Base-by-base conservation (phyloP, 768 basidiomycete species). In the Collybia mongolica region DNA sequence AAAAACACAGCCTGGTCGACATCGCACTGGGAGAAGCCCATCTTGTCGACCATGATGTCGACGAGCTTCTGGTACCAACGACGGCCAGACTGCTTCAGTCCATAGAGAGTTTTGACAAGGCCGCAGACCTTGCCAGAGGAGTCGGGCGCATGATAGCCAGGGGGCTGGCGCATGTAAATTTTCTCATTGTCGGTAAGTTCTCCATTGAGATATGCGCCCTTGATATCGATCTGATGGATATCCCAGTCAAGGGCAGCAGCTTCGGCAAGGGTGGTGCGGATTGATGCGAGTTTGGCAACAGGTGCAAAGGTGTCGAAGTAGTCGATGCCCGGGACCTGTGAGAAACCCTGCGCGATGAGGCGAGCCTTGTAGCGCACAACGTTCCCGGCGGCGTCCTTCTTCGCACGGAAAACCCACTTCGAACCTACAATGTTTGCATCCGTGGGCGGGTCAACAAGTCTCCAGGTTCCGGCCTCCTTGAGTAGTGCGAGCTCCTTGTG, bases 161-260 rank as follows among this genome's bases (percentile, higher is more conserved):
- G 65, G 1, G 74, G 72, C 42, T 70, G 66, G 8, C 63, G 28
- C 73, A 81, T 77, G 60, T 71, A 80, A 32, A 81, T 73, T 1
- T 53, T 28, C 35, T 70, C 63, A 39, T 59, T 41, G 26, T 2
- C 4, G n/a, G 62, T 62, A 12, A 75, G 64, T 6, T 64, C 56
- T 43, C 60, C 45, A 61, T 62, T 70, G 0, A 77, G 65, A 57
- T 66, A 77, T 0, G 69, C 71, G 0, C 54, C 53, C 26, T 68
- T 68, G 39, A 76, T 63, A 53, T 76, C 68, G 12, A 72, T 59
- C 36, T 56, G 58, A 38, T 71, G 53, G 2, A 75, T 18, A 18
- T 69, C 61, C 49, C 66, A 58, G 45, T 67, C 56, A 2, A 75
- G 56, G 5, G 24, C 24, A 26, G 24, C 24, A 26, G 24, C 24